Evolutionary conservation across 2,329 filamentous ascomycete species (phyloP).

Genomic region (Penicillium sp.): DNA sequence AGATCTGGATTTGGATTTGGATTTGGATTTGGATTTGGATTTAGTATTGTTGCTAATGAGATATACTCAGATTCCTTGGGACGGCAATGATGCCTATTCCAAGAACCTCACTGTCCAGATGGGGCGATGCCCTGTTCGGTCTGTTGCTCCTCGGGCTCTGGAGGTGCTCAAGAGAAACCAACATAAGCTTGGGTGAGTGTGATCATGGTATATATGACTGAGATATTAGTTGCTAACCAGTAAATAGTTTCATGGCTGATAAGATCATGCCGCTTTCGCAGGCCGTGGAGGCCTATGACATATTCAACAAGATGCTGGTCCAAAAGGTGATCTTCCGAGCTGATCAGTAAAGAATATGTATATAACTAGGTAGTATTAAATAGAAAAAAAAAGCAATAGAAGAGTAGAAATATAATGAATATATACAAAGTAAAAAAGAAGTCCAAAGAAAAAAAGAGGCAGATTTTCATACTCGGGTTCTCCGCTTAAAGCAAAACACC

Average conservation of each 20-base stretch:
- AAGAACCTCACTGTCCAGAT: slow-evolving; percentile 75
- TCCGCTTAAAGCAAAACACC: slow-evolving; percentile 26
- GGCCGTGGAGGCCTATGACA: slow-evolving; percentile 66
- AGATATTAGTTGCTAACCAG: not conserved
- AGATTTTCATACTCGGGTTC: slow-evolving; percentile 9
- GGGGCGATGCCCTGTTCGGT: slow-evolving; percentile 73
- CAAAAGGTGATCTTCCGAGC: slow-evolving; percentile 71
- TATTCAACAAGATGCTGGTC: slow-evolving; percentile 71
- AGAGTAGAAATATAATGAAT: not conserved
- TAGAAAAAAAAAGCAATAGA: not conserved
- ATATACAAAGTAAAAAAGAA: not conserved
- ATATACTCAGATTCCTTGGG: slow-evolving; percentile 60
- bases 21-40: not conserved
- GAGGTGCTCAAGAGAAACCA: slow-evolving; percentile 66
- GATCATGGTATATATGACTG: not conserved
- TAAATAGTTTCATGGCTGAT: slow-evolving; percentile 69
- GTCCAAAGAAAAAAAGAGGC: slow-evolving; percentile 6
- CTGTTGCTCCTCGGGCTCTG: slow-evolving; percentile 66
- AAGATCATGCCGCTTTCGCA: slow-evolving; percentile 69
- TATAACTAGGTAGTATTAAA: not conserved
- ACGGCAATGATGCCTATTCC: slow-evolving; percentile 61
- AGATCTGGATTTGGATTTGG: not conserved
- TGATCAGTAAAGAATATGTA: slow-evolving; percentile 31
- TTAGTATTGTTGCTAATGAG: slow-evolving; percentile 22
- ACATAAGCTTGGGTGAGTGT: slow-evolving; percentile 61